A percentile compares a stretch with the other conserved stretches of the same genome.
Conservation (phyloP, 306 rosid species). For the Senna siamea region DNA sequence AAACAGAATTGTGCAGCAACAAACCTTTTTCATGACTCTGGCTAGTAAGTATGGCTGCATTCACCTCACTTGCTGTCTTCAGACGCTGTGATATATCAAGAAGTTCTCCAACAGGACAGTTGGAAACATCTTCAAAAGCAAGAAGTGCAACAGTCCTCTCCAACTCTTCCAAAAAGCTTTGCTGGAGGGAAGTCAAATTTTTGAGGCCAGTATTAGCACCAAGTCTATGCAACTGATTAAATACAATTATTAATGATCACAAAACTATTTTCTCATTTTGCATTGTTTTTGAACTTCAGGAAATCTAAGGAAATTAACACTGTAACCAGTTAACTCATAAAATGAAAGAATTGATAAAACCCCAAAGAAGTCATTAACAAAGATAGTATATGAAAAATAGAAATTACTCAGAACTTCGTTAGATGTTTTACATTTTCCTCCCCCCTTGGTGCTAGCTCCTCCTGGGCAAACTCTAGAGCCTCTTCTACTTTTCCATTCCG, state of each 20-base stretch:
- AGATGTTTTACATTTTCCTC: conserved; percentile 83
- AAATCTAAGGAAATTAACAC: conserved; percentile 17
- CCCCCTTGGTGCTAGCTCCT: conserved; percentile 99
- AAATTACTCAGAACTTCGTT: neutral
- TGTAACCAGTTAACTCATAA: neutral
- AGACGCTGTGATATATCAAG: conserved; percentile 95
- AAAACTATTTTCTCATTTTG: conserved; percentile 30
- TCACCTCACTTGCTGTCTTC: conserved; percentile 97
- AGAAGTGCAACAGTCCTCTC: conserved; percentile 98
- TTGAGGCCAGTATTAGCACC: conserved; percentile 33
- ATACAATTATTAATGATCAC: neutral
- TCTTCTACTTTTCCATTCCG: conserved; percentile 93
- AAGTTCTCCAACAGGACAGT: conserved; percentile 95
- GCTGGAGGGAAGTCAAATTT: conserved; percentile 57
- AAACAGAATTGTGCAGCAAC: conserved; percentile 29
- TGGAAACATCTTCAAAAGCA: conserved; percentile 94
- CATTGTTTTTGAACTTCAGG: conserved; percentile 22
- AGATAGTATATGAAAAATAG: neutral
- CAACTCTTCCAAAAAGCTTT: conserved; percentile 93
- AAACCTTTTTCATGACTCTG: conserved; percentile 98
- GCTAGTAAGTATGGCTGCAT: conserved; percentile 96
- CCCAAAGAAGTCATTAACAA: neutral
- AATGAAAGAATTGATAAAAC: neutral
- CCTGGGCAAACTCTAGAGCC: conserved; percentile 98
- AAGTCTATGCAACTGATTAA: conserved; percentile 18